phyloP scores from a whole-genome alignment of 2,329 filamentous ascomycete species.

The Drechslera avenae region DNA sequence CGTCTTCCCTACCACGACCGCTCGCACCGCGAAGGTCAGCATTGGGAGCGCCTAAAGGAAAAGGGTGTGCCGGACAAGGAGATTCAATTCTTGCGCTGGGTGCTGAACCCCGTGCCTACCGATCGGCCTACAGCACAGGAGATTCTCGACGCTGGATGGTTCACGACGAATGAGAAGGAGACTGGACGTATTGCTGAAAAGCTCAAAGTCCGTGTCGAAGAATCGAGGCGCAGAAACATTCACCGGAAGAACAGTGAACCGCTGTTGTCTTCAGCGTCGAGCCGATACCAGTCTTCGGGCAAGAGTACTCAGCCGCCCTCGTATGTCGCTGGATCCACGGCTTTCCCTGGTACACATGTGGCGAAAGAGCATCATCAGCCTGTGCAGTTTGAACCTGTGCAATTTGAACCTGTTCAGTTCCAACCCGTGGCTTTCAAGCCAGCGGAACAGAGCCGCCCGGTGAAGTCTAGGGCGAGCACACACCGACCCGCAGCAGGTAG shows the following conservation, averaged over 20 bases:
- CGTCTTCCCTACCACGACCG: slow-evolving; percentile 10
- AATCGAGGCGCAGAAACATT: slow-evolving; percentile 1
- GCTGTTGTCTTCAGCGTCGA: background rate
- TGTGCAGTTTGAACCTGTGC: slow-evolving; percentile 1
- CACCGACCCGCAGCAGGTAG: background rate
- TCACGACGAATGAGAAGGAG: slow-evolving; percentile 1
- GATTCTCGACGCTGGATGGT: slow-evolving; percentile 11
- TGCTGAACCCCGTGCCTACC: slow-evolving; percentile 13
- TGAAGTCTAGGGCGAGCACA: background rate
- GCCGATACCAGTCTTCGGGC: background rate
- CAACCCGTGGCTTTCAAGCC: slow-evolving; percentile 4
- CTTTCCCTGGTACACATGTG: background rate
- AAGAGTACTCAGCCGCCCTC: background rate
- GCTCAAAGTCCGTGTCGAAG: background rate
- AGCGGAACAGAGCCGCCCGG: background rate
- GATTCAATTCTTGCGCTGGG: slow-evolving; percentile 12
- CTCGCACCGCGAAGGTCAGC: slow-evolving; percentile 10
- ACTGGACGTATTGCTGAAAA: slow-evolving; percentile 3
- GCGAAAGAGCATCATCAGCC: background rate
- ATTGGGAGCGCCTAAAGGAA: slow-evolving; percentile 8
- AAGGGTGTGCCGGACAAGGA: slow-evolving; percentile 15
- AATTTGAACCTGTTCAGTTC: background rate
- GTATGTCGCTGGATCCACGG: background rate
- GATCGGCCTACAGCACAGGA: slow-evolving; percentile 8
- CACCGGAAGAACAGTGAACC: slow-evolving; percentile 7